Evolutionary conservation across 192 early-diverging fungal genomes (phyloP).

Genomic region (Coemansia aciculifera): DNA sequence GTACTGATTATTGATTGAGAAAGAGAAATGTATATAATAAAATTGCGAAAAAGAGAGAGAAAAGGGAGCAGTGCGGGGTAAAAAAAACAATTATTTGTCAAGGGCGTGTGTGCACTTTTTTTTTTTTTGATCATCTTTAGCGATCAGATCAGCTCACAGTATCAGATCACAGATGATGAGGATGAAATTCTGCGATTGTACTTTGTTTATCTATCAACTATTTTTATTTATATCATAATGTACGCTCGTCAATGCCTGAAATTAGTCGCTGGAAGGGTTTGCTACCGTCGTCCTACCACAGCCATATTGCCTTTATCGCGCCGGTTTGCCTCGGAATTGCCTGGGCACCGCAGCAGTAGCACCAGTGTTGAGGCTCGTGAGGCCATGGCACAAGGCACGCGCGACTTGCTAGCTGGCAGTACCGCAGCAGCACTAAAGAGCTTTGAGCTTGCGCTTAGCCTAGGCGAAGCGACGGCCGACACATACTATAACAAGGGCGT

Average conservation of each 20-base stretch:
- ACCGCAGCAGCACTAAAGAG: not conserved
- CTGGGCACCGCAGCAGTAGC: not conserved
- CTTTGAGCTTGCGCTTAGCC: not conserved
- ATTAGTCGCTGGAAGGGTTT: not conserved
- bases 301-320: not conserved
- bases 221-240: not conserved
- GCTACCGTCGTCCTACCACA: not conserved
- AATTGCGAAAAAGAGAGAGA: not conserved
- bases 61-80: not conserved
- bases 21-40: not conserved
- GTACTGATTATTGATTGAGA: not conserved
- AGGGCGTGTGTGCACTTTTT: not conserved
- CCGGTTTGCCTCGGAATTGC: not conserved
- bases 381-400: constrained; percentile 20
- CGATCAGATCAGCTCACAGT: not conserved
- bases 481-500: constrained; percentile 40
- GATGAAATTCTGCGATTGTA: not conserved
- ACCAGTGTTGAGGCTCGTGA: constrained; percentile 14
- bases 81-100: not conserved
- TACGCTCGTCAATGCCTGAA: not conserved
- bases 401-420: constrained; percentile 1
- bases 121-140: not conserved
- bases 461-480: constrained; percentile 19
- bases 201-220: not conserved
- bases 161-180: not conserved